Evolutionary conservation across 164 flowering plant species (phyloP).

Genomic region (Liquidambar formosana): DNA sequence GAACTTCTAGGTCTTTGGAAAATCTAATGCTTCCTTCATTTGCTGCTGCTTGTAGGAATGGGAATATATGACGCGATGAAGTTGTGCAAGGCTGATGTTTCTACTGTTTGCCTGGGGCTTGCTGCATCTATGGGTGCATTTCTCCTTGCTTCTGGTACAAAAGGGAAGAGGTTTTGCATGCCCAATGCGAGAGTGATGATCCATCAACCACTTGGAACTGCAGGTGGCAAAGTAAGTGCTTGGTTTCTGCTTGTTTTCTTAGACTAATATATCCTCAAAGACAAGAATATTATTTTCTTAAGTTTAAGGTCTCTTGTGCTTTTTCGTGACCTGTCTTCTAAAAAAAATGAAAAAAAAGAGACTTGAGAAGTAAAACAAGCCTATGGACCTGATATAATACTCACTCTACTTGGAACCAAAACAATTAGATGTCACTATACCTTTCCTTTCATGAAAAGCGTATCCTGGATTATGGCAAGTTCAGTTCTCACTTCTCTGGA

Average conservation of each 20-base stretch:
- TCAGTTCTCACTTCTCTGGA: no score
- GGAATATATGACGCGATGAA: constrained; percentile 99
- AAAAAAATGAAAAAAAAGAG: no score
- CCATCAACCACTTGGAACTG: constrained; percentile 81
- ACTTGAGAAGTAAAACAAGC: no score
- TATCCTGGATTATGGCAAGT: no score
- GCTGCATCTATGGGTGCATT: constrained; percentile 99
- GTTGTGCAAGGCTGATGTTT: constrained; percentile 91
- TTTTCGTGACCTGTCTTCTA: not conserved
- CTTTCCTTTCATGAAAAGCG: no score
- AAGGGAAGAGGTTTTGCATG: constrained; percentile 95
- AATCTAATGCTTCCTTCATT: not conserved
- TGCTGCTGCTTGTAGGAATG: constrained; percentile 63
- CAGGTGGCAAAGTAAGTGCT: constrained; percentile 72
- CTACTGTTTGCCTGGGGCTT: constrained; percentile 87
- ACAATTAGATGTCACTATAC: no score
- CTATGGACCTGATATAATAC: no score
- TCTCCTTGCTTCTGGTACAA: constrained; percentile 87
- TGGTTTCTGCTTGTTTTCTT: constrained; percentile 9
- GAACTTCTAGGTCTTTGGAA: not conserved
- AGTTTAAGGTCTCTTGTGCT: not conserved
- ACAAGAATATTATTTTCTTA: not conserved
- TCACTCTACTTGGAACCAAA: no score
- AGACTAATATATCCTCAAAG: not conserved
- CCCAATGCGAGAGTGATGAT: constrained; percentile 96